A percentile compares a stretch with the other conserved stretches of the same genome.
These are phyloP conservation scores for Hymenotorrendiella dingleyae DNA, from an alignment of 2,329 filamentous ascomycete species.

Conservation along the genomic window DNA sequence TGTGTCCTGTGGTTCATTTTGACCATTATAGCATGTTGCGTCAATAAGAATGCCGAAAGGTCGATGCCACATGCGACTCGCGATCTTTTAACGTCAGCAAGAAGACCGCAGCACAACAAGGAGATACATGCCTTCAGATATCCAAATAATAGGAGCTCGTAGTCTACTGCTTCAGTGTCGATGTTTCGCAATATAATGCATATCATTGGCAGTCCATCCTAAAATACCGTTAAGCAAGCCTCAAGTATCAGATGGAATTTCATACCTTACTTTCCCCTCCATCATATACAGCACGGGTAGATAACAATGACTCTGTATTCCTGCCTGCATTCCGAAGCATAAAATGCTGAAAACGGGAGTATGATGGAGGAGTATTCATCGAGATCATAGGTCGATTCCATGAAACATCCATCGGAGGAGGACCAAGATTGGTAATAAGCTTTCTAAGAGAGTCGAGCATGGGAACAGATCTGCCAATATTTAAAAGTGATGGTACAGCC, in stretches of 20 bases:
- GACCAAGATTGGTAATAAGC: constrained; percentile 60
- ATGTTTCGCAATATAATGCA: constrained; percentile 64
- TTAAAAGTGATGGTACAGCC: constrained; percentile 45
- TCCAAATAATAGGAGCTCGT: constrained; percentile 60
- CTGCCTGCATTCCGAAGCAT: constrained; percentile 65
- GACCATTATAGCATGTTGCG: constrained; percentile 64
- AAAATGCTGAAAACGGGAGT: constrained; percentile 66
- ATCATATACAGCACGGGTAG: constrained; percentile 61
- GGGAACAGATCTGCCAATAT: constrained; percentile 48
- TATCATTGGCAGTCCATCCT: constrained; percentile 63
- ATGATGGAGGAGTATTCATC: constrained; percentile 55
- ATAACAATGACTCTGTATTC: constrained; percentile 58
- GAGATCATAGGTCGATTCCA: constrained; percentile 65
- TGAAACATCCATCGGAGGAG: constrained; percentile 61
- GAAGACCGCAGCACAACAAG: not conserved
- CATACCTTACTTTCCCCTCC: constrained; percentile 61
- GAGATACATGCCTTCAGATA: constrained; percentile 52
- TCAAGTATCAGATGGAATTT: not conserved
- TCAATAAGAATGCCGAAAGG: constrained; percentile 64
- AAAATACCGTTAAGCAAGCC: constrained; percentile 7
- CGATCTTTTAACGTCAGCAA: constrained; percentile 42
- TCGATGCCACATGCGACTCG: constrained; percentile 63
- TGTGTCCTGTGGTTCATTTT: constrained; percentile 59
- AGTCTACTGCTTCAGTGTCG: constrained; percentile 58
- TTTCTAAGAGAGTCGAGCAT: constrained; percentile 55